Evolutionary conservation across 768 basidiomycete species (phyloP).

Genomic region (Tulasnella sp.): DNA sequence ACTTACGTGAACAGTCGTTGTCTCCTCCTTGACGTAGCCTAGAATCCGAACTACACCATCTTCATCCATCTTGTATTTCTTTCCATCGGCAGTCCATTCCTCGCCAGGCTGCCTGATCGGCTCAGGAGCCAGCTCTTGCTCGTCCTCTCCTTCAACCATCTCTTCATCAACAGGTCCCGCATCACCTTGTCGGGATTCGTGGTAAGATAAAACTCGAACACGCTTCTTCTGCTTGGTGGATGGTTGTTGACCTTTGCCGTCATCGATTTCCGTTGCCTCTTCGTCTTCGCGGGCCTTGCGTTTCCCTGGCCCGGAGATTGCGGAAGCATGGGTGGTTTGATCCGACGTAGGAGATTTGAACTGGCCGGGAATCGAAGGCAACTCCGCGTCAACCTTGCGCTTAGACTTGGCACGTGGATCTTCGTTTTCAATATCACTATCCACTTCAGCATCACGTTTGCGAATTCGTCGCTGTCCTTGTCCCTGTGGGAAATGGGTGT

Average conservation of each 20-base stretch:
- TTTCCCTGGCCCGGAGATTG: slow-evolving; percentile 20
- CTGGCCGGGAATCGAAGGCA: neutral
- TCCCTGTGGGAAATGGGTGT: slow-evolving; percentile 47
- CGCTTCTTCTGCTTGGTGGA: slow-evolving; percentile 65
- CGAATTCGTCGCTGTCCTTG: slow-evolving; percentile 53
- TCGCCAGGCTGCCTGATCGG: slow-evolving; percentile 45
- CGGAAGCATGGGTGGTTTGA: slow-evolving; percentile 43
- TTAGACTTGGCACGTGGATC: slow-evolving; percentile 50
- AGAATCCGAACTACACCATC: slow-evolving; percentile 72
- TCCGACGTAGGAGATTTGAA: slow-evolving; percentile 49
- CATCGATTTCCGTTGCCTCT: slow-evolving; percentile 33
- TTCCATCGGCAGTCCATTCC: slow-evolving; percentile 73
- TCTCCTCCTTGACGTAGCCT: slow-evolving; percentile 69
- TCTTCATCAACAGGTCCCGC: slow-evolving; percentile 63
- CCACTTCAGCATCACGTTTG: slow-evolving; percentile 39
- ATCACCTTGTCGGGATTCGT: slow-evolving; percentile 42
- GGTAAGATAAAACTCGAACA: slow-evolving; percentile 64
- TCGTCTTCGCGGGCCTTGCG: slow-evolving; percentile 45
- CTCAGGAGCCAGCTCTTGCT: slow-evolving; percentile 39
- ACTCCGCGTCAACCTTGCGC: slow-evolving; percentile 52
- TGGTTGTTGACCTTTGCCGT: slow-evolving; percentile 31
- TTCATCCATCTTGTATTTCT: slow-evolving; percentile 69
- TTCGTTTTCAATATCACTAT: slow-evolving; percentile 44
- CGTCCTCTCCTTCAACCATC: slow-evolving; percentile 45
- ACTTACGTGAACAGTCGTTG: slow-evolving; percentile 75